Base-by-base conservation (phyloP, 108 stramenopile genomes). In the Bacterosira constricta region DNA sequence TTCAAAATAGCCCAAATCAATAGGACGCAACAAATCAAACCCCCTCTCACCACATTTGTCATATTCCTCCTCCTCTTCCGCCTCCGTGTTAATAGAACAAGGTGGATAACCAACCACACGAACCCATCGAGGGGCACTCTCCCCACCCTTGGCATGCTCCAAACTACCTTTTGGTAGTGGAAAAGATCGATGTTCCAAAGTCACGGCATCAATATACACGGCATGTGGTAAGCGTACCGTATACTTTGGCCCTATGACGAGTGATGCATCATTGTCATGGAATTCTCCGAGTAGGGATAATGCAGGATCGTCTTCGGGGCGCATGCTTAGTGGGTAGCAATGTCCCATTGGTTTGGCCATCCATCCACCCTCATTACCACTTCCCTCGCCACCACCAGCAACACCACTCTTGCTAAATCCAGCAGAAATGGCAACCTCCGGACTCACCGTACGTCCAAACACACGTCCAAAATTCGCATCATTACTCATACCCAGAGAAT, bases 101-200 rank as follows among this genome's bases (percentile, higher is more conserved):
- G 86, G 74, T 10, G 90, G 88, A 66, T 86, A 91, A 1, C 85
- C 92, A 71, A 87, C 67, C 9, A 93, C 71, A 11, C 67, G 66
- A 7, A 89, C 18, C 15, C 60, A 50, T 57, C 83, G 86, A 4
- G 92, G 92, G 2, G 90, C 92, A 63, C 83, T 79, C 21, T 75
- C 75, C 7, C 67, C 60, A 25, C 71, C 69, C 37, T 15, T 69
- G 18, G 10, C 63, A 27, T 50, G 21, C 15, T 58, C 55, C 30
- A 46, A 52, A 32, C 34, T 31, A 45, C 10, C 39, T 46, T 57
- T 63, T 20, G 66, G 61, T 45, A 58, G 66, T 9, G 77, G 77
- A 44, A 55, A 72, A 9, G 82, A 61, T 21, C 82, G 71, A 65
- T 91, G 90, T 54, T 91, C 89, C 30, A 94, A 54, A 25, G 87